These are phyloP conservation scores for Fusarium sp. DNA, from an alignment of 2,329 filamentous ascomycete genomes.

Conservation along the genomic window DNA sequence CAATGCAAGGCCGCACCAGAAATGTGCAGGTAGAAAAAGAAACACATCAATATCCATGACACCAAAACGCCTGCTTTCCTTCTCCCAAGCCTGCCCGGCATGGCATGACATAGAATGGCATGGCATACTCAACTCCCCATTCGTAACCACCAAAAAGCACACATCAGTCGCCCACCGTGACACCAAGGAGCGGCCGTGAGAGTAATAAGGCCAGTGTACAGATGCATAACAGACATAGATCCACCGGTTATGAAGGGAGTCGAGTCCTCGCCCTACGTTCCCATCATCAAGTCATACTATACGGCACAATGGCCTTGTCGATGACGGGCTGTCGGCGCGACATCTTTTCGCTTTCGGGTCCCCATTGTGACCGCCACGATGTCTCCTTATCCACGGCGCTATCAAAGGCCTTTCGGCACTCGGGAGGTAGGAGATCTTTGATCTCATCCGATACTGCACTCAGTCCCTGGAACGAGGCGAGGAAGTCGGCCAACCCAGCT, in stretches of 20 bases:
- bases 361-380: constrained; percentile 78
- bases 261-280: background rate
- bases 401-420: constrained; percentile 77
- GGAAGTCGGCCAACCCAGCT: constrained; percentile 55
- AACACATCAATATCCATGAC: constrained; percentile 25
- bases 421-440: constrained; percentile 68
- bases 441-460: constrained; percentile 70
- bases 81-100: background rate
- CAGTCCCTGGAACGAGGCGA: constrained; percentile 66
- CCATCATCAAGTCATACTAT: constrained; percentile 53
- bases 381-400: constrained; percentile 69
- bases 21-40: constrained; percentile 4
- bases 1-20: constrained; percentile 11
- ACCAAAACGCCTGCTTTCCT: constrained; percentile 34
- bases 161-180: background rate
- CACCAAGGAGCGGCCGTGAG: background rate
- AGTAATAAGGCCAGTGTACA: background rate
- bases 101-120: background rate
- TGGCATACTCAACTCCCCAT: constrained; percentile 4
- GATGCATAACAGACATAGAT: background rate
- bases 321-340: constrained; percentile 63
- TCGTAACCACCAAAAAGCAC: constrained; percentile 11
- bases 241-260: background rate
- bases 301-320: constrained; percentile 70
- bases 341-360: constrained; percentile 67